These are phyloP conservation scores for Vigna unguiculata DNA, from an alignment of 306 rosid species.

Conservation along the genomic window DNA sequence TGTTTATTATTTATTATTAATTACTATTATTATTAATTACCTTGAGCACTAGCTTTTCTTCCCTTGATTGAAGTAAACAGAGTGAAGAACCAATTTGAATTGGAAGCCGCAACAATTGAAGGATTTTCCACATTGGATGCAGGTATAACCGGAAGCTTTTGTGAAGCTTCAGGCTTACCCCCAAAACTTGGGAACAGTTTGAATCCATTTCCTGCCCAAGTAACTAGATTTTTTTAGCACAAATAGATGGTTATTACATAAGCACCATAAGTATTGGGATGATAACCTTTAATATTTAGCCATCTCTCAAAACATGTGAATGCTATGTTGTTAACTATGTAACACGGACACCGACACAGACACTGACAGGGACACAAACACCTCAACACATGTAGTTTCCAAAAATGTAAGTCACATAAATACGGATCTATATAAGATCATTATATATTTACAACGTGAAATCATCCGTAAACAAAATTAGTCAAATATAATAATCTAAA, in stretches of 20 bases:
- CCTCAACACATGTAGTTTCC: too few species aligned
- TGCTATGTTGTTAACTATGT: too few species aligned
- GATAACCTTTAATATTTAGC: neutral
- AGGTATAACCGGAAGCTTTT: conserved; percentile 15
- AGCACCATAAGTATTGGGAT: neutral
- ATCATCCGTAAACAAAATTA: too few species aligned
- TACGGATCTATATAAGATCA: too few species aligned
- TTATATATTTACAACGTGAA: too few species aligned
- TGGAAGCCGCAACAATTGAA: conserved; percentile 25
- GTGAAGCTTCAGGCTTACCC: conserved; percentile 33
- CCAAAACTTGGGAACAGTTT: conserved; percentile 33
- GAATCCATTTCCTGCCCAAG: conserved; percentile 48
- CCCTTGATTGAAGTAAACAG: conserved; percentile 30
- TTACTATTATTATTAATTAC: conserved; percentile 12
- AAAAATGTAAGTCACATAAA: too few species aligned
- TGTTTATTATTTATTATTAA: neutral
- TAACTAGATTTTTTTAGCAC: conserved; percentile 13
- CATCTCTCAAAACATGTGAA: neutral
- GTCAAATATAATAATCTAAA: too few species aligned
- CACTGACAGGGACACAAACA: too few species aligned
- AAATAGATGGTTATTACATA: neutral
- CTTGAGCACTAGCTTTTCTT: conserved; percentile 27
- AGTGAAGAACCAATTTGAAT: conserved; percentile 43
- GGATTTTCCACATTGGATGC: conserved; percentile 19
- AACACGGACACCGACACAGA: too few species aligned